phyloP scores from a whole-genome alignment of 192 early-diverging fungal species.

The Coemansia umbellata region DNA sequence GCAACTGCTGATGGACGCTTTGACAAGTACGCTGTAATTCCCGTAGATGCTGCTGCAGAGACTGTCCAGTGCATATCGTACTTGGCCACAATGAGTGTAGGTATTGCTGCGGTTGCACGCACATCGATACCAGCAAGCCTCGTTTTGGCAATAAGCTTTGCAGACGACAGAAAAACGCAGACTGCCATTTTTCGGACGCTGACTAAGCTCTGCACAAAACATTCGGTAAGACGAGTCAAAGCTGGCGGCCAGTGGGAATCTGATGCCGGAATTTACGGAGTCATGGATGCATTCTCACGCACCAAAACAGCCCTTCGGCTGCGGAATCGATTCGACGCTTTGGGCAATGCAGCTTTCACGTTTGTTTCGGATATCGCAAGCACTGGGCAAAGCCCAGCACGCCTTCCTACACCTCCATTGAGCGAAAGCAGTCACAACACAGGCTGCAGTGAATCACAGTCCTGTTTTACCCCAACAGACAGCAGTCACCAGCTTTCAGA shows the following conservation, averaged over 20 bases:
- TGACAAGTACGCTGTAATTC: slow-evolving; percentile 27
- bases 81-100: slow-evolving; percentile 25
- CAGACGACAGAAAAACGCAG: slow-evolving; percentile 1
- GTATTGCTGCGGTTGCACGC: slow-evolving; percentile 24
- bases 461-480: no score
- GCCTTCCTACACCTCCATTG: neutral
- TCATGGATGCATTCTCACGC: slow-evolving; percentile 30
- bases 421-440: slow-evolving; percentile 1
- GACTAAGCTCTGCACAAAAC: slow-evolving; percentile 35
- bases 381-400: neutral
- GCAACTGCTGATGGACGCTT: slow-evolving; percentile 10
- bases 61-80: slow-evolving; percentile 28
- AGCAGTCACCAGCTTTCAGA: neutral
- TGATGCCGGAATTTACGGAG: slow-evolving; percentile 21
- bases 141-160: slow-evolving; percentile 14
- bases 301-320: slow-evolving; percentile 20
- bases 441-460: no score
- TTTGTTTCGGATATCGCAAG: slow-evolving; percentile 8
- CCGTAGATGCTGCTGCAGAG: slow-evolving; percentile 10
- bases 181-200: slow-evolving; percentile 19
- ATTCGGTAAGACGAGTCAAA: slow-evolving; percentile 25
- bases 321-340: slow-evolving; percentile 38
- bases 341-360: slow-evolving; percentile 29
- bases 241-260: slow-evolving; percentile 27
- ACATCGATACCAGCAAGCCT: slow-evolving; percentile 38